Percentiles rank a stretch among this genome's conserved stretches.
Evolutionary conservation across 495 filamentous ascomycete genomes (phyloP).

Genomic region (Hypoxylon lienhwacheense): DNA sequence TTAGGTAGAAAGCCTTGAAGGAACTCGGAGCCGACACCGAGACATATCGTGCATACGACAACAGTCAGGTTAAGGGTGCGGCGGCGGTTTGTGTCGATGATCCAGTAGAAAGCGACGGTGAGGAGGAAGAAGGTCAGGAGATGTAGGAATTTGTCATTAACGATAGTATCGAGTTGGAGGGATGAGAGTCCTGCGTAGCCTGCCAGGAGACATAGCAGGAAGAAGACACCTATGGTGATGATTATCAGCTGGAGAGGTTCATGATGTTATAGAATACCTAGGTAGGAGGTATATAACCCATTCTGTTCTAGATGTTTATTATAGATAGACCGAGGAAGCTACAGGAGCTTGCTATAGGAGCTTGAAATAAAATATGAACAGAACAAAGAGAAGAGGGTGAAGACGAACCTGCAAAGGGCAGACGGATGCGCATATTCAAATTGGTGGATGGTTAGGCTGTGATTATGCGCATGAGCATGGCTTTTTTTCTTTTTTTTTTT

Average conservation of each 20-base stretch:
- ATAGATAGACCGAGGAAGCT: conserved; percentile 5
- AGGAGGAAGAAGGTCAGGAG: conserved; percentile 86
- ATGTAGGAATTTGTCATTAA: conserved; percentile 91
- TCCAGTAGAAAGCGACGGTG: conserved; percentile 93
- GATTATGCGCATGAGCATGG: conserved; percentile 33
- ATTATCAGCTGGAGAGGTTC: conserved; percentile 2
- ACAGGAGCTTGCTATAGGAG: background rate
- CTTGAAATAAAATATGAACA: background rate
- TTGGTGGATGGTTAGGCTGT: conserved; percentile 7
- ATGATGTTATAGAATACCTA: conserved; percentile 4
- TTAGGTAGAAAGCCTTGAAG: conserved; percentile 81
- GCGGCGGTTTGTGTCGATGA: conserved; percentile 84
- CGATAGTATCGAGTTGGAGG: conserved; percentile 53
- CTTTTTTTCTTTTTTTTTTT: too few relatives aligned
- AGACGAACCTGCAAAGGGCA: conserved; percentile 64
- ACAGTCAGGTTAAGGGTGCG: conserved; percentile 83
- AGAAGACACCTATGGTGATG: conserved; percentile 64
- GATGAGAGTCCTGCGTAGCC: conserved; percentile 75
- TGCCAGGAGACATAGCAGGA: conserved; percentile 71
- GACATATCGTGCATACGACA: conserved; percentile 69
- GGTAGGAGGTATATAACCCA: too few relatives aligned
- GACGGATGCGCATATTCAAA: conserved; percentile 40
- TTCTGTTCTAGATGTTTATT: background rate
- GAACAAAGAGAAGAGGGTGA: conserved; percentile 5
- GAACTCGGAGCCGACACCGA: conserved; percentile 84